These are phyloP conservation scores for Acanthamoeba healyi DNA, from an alignment of 208 protist species.

Conservation along the genomic window DNA sequence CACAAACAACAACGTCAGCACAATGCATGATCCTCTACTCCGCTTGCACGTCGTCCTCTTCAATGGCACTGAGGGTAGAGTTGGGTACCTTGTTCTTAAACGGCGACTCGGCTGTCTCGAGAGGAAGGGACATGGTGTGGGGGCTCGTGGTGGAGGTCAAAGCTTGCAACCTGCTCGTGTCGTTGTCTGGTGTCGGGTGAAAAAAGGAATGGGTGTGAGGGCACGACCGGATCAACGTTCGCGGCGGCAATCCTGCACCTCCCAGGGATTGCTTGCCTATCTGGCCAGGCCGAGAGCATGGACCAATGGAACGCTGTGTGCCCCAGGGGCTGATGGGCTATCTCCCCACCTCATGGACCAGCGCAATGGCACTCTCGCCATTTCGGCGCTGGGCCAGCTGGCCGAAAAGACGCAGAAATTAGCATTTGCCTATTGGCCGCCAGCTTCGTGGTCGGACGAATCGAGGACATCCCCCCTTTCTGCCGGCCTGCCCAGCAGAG, in stretches of 20 bases:
- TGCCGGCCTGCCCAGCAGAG: not conserved
- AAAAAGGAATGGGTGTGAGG: too few species aligned
- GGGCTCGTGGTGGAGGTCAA: not conserved
- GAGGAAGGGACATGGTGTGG: not conserved
- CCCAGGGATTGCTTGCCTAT: too few species aligned
- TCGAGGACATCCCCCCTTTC: not conserved
- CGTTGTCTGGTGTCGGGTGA: too few species aligned
- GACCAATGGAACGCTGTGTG: not conserved
- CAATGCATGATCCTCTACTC: too few species aligned
- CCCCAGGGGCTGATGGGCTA: not conserved
- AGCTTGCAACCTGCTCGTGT: too few species aligned
- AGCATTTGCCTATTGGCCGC: not conserved
- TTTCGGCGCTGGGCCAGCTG: not conserved
- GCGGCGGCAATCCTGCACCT: too few species aligned
- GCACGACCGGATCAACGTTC: too few species aligned
- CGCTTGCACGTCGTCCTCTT: too few species aligned
- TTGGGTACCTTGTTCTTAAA: constrained; percentile 21
- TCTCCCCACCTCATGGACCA: not conserved
- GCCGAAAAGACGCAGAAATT: constrained; percentile 33
- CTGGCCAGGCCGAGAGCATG: not conserved
- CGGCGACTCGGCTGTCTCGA: constrained; percentile 2
- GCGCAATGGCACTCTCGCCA: not conserved
- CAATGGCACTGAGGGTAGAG: too few species aligned
- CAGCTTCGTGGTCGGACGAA: not conserved
- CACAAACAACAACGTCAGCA: not conserved